Percentiles rank a stretch among this genome's conserved stretches.
Conservation (phyloP, 495 filamentous ascomycete species). For the Penicillium tannophilum region DNA sequence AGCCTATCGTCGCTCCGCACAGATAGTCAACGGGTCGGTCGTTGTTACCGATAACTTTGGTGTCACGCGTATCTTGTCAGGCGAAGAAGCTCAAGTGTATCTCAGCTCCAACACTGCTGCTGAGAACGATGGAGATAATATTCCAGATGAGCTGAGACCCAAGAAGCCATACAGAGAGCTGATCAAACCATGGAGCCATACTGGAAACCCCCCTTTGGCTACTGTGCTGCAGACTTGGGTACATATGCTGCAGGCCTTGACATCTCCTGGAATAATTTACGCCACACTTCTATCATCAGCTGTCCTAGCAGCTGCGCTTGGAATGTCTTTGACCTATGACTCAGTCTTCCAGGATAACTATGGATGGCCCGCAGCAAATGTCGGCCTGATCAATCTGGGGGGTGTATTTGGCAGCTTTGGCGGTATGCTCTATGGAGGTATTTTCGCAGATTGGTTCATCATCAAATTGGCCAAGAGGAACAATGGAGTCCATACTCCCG, state of each 20-base stretch:
- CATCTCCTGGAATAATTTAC: constrained; percentile 41
- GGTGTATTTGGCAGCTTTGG: constrained; percentile 38
- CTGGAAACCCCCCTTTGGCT: constrained; percentile 8
- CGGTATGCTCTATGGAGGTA: constrained; percentile 39
- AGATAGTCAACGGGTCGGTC: constrained; percentile 28
- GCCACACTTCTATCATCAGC: constrained; percentile 37
- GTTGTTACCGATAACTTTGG: constrained; percentile 41
- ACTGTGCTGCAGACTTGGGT: constrained; percentile 27
- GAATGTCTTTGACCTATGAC: constrained; percentile 40
- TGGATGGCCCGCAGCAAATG: constrained; percentile 30
- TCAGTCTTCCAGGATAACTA: constrained; percentile 35
- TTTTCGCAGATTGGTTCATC: constrained; percentile 36
- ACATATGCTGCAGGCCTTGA: constrained; percentile 37
- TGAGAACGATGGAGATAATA: too few species aligned
- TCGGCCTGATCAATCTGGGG: constrained; percentile 40
- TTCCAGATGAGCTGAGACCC: not conserved
- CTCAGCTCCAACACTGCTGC: too few species aligned
- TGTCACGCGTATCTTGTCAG: constrained; percentile 31
- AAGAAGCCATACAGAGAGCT: constrained; percentile 37
- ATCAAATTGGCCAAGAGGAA: constrained; percentile 34
- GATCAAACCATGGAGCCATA: constrained; percentile 11
- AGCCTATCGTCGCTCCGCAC: constrained; percentile 26
- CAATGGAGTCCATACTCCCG: constrained; percentile 34
- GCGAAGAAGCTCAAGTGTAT: not conserved
- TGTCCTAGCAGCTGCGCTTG: constrained; percentile 33